Conservation (phyloP, 129 eudicot genomes). For the Lactuca sativa region DNA sequence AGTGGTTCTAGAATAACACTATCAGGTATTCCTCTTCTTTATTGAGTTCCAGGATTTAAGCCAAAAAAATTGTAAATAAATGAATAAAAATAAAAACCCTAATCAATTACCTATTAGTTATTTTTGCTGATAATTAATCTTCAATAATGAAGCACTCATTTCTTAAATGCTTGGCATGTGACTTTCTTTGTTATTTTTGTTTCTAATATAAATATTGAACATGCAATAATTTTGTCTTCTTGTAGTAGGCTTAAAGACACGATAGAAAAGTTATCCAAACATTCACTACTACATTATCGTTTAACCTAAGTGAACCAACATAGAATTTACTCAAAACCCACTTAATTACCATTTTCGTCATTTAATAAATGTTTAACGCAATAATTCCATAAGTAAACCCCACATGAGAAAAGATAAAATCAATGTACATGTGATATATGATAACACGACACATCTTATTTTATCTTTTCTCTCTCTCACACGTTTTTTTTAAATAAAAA, state of each 20-base stretch:
- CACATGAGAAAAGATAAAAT: not conserved
- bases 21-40: no score
- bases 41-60: no score
- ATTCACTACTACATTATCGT: slow-evolving; percentile 6
- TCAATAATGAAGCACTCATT: slow-evolving; percentile 12
- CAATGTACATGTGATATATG: slow-evolving; percentile 1
- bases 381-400: slow-evolving; percentile 15
- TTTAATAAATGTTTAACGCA: not conserved
- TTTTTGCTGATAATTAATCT: not conserved
- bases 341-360: slow-evolving; percentile 9
- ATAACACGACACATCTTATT: slow-evolving; percentile 17
- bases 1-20: no score
- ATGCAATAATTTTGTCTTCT: slow-evolving; percentile 18
- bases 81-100: not conserved
- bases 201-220: slow-evolving; percentile 2
- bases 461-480: not conserved
- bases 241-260: slow-evolving; percentile 4
- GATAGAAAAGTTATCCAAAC: not conserved
- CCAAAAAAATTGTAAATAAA: not conserved
- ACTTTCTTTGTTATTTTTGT: slow-evolving; percentile 12
- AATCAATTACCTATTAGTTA: not conserved
- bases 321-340: not conserved
- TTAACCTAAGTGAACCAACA: slow-evolving; percentile 21
- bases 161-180: slow-evolving; percentile 13
- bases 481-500: not conserved